These are phyloP conservation scores for Fusarium pseudoanthophilum DNA, from an alignment of 2,329 filamentous ascomycete genomes.

Conservation along the genomic window DNA sequence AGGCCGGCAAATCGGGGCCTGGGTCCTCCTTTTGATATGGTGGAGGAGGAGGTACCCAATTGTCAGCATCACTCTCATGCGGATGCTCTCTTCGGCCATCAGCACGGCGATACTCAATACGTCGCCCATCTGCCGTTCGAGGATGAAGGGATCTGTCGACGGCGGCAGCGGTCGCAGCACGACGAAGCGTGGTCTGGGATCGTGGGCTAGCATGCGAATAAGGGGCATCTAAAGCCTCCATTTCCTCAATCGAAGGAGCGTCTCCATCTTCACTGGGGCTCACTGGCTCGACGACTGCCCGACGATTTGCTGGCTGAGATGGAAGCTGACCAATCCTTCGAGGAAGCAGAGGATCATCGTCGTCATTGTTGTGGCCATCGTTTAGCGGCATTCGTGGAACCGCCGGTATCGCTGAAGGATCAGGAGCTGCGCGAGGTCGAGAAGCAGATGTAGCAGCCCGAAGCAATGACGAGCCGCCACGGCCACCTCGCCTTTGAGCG, in stretches of 20 bases:
- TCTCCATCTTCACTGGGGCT: conserved; percentile 55
- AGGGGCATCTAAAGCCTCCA: conserved; percentile 74
- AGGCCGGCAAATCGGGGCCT: conserved; percentile 62
- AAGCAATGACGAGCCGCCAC: conserved; percentile 56
- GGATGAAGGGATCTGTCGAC: conserved; percentile 75
- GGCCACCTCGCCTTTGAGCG: conserved; percentile 66
- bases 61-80: conserved; percentile 87
- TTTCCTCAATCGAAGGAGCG: conserved; percentile 62
- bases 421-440: conserved; percentile 43
- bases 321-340: conserved; percentile 55
- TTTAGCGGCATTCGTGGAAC: conserved; percentile 40
- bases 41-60: conserved; percentile 87
- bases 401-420: conserved; percentile 48
- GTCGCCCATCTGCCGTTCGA: conserved; percentile 62
- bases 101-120: conserved; percentile 72
- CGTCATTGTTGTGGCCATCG: conserved; percentile 46
- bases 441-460: conserved; percentile 60
- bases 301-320: conserved; percentile 5
- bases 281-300: conserved; percentile 31
- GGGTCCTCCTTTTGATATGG: conserved; percentile 78
- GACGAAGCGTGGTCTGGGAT: conserved; percentile 74
- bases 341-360: conserved; percentile 65
- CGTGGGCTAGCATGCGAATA: conserved; percentile 79
- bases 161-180: conserved; percentile 80
- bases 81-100: conserved; percentile 78